Percentiles rank a stretch among this genome's conserved stretches.
These are phyloP conservation scores for Lactifluus rugatus DNA, from an alignment of 768 basidiomycete species.

Conservation along the genomic window DNA sequence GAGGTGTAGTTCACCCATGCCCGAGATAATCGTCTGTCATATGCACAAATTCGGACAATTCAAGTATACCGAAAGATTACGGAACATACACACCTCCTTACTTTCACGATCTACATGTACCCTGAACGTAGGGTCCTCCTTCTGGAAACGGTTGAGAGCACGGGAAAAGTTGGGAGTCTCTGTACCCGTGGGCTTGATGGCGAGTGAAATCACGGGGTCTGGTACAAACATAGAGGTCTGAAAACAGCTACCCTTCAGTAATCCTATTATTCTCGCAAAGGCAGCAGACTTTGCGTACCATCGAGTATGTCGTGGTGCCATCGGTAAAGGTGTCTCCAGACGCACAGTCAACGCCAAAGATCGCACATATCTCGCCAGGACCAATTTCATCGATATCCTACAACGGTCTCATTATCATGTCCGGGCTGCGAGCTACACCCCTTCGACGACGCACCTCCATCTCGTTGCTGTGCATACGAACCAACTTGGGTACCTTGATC, in stretches of 20 bases:
- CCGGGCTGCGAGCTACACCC: background rate
- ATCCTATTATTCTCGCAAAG: too few species aligned
- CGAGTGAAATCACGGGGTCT: slow-evolving; percentile 93
- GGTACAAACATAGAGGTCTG: slow-evolving; percentile 98
- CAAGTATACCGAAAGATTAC: background rate
- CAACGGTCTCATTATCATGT: background rate
- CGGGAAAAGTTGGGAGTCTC: slow-evolving; percentile 97
- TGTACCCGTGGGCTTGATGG: slow-evolving; percentile 83
- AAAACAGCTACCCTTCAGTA: background rate
- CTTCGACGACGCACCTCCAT: slow-evolving; percentile 67
- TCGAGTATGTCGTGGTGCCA: slow-evolving; percentile 79
- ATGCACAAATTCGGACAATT: background rate
- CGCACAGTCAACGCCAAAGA: slow-evolving; percentile 97
- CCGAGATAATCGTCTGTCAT: slow-evolving; percentile 89
- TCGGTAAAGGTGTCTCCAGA: slow-evolving; percentile 98
- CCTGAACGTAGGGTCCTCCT: slow-evolving; percentile 97
- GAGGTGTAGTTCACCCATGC: slow-evolving; percentile 98
- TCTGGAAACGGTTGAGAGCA: slow-evolving; percentile 94
- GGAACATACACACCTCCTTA: slow-evolving; percentile 58
- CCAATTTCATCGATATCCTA: slow-evolving; percentile 90
- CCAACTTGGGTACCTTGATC: slow-evolving; percentile 91
- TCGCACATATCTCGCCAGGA: slow-evolving; percentile 98
- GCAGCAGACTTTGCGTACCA: slow-evolving; percentile 49
- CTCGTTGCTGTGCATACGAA: slow-evolving; percentile 97
- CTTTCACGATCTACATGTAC: slow-evolving; percentile 92